Evolutionary conservation across 2,329 filamentous ascomycete genomes (phyloP).

Genomic region (Aspergillus brunneoviolaceus): DNA sequence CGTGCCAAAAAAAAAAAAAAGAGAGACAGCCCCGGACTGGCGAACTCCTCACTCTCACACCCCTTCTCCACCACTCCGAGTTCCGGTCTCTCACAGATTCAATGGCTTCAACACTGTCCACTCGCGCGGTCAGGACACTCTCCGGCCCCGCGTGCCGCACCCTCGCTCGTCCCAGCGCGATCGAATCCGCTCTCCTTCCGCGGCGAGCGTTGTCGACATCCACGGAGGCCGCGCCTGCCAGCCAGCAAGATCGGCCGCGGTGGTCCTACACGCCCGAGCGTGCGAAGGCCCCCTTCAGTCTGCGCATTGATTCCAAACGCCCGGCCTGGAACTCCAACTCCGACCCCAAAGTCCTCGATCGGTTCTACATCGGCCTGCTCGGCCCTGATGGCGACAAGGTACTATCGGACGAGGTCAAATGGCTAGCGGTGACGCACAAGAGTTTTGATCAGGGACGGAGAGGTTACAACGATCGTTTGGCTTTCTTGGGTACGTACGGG

Average conservation of each 20-base stretch:
- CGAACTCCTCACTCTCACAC: slow-evolving; percentile 9
- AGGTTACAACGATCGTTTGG: slow-evolving; percentile 90
- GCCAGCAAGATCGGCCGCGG: slow-evolving; percentile 52
- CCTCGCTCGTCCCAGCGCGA: slow-evolving; percentile 20
- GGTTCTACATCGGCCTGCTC: slow-evolving; percentile 73
- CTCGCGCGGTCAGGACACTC: slow-evolving; percentile 40
- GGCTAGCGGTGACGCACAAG: slow-evolving; percentile 96
- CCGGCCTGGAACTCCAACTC: slow-evolving; percentile 66
- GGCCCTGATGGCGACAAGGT: slow-evolving; percentile 70
- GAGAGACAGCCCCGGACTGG: slow-evolving; percentile 12
- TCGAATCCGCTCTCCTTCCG: slow-evolving; percentile 18
- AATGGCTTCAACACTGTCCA: slow-evolving; percentile 52
- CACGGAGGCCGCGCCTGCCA: slow-evolving; percentile 29
- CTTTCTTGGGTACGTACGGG: slow-evolving; percentile 71
- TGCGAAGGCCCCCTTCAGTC: slow-evolving; percentile 66
- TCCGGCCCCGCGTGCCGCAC: slow-evolving; percentile 33
- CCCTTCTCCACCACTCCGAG: slow-evolving; percentile 19
- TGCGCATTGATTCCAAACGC: slow-evolving; percentile 36
- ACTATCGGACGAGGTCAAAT: slow-evolving; percentile 89
- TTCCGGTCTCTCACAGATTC: slow-evolving; percentile 16
- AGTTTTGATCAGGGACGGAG: slow-evolving; percentile 93
- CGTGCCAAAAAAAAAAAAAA: slow-evolving; percentile 21
- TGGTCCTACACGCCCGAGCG: slow-evolving; percentile 69
- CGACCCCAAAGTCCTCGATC: slow-evolving; percentile 70
- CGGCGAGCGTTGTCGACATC: slow-evolving; percentile 31